Conservation (phyloP, 2,329 filamentous ascomycete species). For the Thermothelomyces thermophilus region DNA sequence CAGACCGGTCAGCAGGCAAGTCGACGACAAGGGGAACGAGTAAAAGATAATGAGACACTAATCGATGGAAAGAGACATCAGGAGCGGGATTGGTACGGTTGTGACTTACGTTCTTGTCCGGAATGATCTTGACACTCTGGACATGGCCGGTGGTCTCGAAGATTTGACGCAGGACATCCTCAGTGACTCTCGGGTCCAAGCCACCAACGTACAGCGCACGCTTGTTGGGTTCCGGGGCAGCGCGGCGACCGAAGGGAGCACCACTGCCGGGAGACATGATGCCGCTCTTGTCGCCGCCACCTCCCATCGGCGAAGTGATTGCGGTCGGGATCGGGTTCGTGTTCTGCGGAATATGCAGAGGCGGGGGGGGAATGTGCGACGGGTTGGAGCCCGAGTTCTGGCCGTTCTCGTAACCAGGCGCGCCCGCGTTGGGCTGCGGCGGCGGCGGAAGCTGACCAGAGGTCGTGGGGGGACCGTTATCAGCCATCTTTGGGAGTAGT, state of each 20-base stretch:
- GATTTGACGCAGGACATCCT: conserved; percentile 93
- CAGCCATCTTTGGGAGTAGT: conserved; percentile 59
- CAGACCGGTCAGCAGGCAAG: conserved; percentile 7
- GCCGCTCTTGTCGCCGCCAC: conserved; percentile 47
- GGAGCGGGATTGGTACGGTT: background rate
- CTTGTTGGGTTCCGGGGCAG: conserved; percentile 97
- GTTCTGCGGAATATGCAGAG: conserved; percentile 91
- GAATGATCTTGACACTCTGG: conserved; percentile 98
- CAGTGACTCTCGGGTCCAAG: conserved; percentile 87
- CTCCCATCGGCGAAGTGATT: conserved; percentile 80
- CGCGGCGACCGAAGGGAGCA: conserved; percentile 75
- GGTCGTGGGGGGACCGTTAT: conserved; percentile 58
- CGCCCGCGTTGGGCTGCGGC: conserved; percentile 60
- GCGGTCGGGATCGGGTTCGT: conserved; percentile 91
- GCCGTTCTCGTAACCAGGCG: conserved; percentile 69
- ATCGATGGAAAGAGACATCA: background rate
- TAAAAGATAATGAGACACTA: background rate
- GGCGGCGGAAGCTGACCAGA: conserved; percentile 63
- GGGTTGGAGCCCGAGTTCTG: conserved; percentile 66
- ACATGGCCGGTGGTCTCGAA: conserved; percentile 99
- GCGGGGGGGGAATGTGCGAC: conserved; percentile 80
- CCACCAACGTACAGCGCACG: conserved; percentile 93
- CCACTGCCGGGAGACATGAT: conserved; percentile 82
- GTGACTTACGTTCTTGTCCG: conserved; percentile 90
- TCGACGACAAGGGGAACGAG: background rate